A percentile compares a stretch with the other conserved stretches of the same genome.
These are phyloP conservation scores for Chlorella sp. DNA, from an alignment of 139 green algal genomes.

Conservation along the genomic window DNA sequence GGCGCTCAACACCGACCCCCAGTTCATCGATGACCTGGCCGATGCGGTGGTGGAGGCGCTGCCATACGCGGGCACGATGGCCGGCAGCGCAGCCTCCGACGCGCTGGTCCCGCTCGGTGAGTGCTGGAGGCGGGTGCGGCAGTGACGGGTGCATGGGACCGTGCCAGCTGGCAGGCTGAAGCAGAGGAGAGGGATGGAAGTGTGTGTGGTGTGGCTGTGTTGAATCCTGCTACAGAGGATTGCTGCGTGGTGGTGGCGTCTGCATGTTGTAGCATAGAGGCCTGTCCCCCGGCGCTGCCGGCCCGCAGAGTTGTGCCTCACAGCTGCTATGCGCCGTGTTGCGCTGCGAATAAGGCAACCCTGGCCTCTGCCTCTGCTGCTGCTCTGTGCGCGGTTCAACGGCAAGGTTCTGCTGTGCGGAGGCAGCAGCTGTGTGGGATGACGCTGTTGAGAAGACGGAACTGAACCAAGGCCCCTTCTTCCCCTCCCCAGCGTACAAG, in stretches of 20 bases:
- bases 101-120: constrained; percentile 76
- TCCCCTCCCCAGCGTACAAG: no score
- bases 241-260: no score
- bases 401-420: neutral
- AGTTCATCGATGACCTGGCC: constrained; percentile 97
- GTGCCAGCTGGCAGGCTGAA: no score
- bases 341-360: neutral
- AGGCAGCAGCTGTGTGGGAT: no score
- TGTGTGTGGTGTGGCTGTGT: no score
- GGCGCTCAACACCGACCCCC: constrained; percentile 89
- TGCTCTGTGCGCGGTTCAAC: constrained; percentile 7
- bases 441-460: no score
- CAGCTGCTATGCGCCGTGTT: neutral
- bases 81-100: constrained; percentile 56
- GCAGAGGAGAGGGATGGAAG: no score
- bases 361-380: neutral
- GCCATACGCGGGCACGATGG: constrained; percentile 86
- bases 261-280: no score
- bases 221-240: no score
- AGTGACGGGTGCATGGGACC: no score
- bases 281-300: neutral
- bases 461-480: no score
- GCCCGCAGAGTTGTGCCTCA: neutral
- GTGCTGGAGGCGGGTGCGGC: neutral
- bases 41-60: constrained; percentile 92